Evolutionary conservation across 495 filamentous ascomycete genomes (phyloP), one percentile per base, ranked within the genome.

Genomic region (Corynascus novoguineensis): DNA sequence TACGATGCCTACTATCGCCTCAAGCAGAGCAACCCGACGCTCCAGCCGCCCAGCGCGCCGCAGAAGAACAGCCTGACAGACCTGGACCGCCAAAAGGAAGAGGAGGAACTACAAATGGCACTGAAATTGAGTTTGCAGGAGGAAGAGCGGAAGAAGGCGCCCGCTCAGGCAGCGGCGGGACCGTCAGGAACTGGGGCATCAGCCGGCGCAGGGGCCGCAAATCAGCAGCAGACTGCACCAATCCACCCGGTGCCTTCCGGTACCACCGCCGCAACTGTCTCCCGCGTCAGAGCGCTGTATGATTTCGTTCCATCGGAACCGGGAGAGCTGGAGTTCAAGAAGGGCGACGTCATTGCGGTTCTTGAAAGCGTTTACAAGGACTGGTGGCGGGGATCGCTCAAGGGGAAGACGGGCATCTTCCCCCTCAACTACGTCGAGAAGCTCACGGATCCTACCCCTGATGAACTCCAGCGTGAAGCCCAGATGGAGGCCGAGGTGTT

Each of bases 341-440:
- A 96, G 75, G 91, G 91, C 7, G 93, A 98, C 74, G 86, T 96
- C 42, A 98, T 98, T 71, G 92, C 95, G 10, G 93, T 98, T 14
- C 78, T 98, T 22, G 95, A 97, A 70, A 95, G 89, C 6, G 93
- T 97, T 4, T 98, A 93, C 70, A 98, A 97, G 71, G 93, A 98
- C 74, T 98, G 93, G 93, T 98, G 93, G 93, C 95, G 95, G 65
- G 93, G 93, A 4, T 95, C 90, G 42, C 72, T 97, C 59, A 83
- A 89, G 68, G 93, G 93, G 5, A 90, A 97, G 68, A 97, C 90
- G 15, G 93, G 93, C 58, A 98, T 98, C 61, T 98, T 98, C 72
- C 93, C 93, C 25, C 80, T 98, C 51, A 98, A 98, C 72, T 98
- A 98, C 71, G 95, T 98, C 21, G 93, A 98, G 72, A 98, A 98